These are phyloP conservation scores for Andrographis paniculata DNA, from an alignment of 305 asterid genomes.

Conservation along the genomic window DNA sequence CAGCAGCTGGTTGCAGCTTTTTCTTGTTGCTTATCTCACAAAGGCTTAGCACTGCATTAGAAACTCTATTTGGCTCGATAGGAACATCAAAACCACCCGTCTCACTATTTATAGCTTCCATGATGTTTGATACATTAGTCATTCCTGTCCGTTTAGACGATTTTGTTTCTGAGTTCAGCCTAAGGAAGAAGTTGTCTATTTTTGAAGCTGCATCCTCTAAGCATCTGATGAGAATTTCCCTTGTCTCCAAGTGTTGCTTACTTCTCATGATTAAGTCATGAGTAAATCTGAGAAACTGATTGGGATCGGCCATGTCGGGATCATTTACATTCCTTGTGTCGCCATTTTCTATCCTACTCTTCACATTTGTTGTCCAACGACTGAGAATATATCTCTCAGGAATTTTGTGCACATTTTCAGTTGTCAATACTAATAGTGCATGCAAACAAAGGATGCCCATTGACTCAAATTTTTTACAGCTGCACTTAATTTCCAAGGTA, in stretches of 20 bases:
- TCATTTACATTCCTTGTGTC: background rate
- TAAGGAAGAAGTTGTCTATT: background rate
- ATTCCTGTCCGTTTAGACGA: background rate
- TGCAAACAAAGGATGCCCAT: background rate
- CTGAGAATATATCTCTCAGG: background rate
- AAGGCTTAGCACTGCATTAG: background rate
- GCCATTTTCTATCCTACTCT: background rate
- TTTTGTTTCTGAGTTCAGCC: slow-evolving; percentile 1
- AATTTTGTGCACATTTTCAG: slow-evolving; percentile 6
- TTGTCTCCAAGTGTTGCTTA: background rate
- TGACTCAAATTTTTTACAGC: slow-evolving; percentile 1
- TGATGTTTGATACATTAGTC: background rate
- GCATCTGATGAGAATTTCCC: background rate
- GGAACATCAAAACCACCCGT: background rate
- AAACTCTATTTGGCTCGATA: background rate
- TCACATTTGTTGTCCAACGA: background rate
- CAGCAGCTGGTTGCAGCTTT: background rate
- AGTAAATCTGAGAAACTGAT: background rate
- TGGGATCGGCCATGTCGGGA: background rate
- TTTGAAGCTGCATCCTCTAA: slow-evolving; percentile 2
- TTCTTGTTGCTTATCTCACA: slow-evolving; percentile 4
- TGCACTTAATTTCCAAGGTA: background rate
- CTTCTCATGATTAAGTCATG: slow-evolving; percentile 1
- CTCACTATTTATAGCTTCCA: background rate
- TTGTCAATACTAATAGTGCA: background rate